Evolutionary conservation across 176 grass and related monocot species (phyloP).

Genomic region (Ananas comosus): DNA sequence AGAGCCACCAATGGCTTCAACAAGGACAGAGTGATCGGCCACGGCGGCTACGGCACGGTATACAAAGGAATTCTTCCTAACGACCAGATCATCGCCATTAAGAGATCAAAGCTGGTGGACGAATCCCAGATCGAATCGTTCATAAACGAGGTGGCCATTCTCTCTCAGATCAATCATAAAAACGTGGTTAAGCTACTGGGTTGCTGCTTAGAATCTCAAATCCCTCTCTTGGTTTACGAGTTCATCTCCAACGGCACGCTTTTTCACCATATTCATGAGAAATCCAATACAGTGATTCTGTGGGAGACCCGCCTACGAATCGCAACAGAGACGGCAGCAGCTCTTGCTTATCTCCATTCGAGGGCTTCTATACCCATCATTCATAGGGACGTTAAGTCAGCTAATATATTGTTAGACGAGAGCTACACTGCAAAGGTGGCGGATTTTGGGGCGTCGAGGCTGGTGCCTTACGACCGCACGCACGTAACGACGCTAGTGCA

Average conservation of each 20-base stretch:
- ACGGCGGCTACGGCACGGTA: constrained; percentile 36
- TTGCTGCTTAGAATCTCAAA: constrained; percentile 37
- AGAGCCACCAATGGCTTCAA: constrained; percentile 28
- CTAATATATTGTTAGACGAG: constrained; percentile 43
- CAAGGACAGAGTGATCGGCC: constrained; percentile 27
- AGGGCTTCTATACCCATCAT: constrained; percentile 31
- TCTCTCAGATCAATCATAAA: constrained; percentile 31
- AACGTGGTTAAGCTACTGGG: constrained; percentile 55
- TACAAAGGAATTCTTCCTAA: constrained; percentile 36
- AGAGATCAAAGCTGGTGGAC: constrained; percentile 46
- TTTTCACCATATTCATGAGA: constrained; percentile 39
- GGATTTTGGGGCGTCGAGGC: constrained; percentile 48
- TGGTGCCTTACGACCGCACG: constrained; percentile 41
- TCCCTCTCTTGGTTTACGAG: constrained; percentile 48
- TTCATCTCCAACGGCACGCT: constrained; percentile 56
- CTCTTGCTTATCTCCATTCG: constrained; percentile 38
- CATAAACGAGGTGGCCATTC: constrained; percentile 43
- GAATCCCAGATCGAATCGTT: constrained; percentile 46
- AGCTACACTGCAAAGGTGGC: constrained; percentile 43
- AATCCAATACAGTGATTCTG: neutral
- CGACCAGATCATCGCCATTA: constrained; percentile 27
- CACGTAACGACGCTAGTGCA: constrained; percentile 55
- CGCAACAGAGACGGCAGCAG: constrained; percentile 29
- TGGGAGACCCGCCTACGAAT: constrained; percentile 40
- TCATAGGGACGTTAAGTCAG: constrained; percentile 54